Base-by-base conservation (phyloP, 768 basidiomycete genomes). In the Russula sp. region DNA sequence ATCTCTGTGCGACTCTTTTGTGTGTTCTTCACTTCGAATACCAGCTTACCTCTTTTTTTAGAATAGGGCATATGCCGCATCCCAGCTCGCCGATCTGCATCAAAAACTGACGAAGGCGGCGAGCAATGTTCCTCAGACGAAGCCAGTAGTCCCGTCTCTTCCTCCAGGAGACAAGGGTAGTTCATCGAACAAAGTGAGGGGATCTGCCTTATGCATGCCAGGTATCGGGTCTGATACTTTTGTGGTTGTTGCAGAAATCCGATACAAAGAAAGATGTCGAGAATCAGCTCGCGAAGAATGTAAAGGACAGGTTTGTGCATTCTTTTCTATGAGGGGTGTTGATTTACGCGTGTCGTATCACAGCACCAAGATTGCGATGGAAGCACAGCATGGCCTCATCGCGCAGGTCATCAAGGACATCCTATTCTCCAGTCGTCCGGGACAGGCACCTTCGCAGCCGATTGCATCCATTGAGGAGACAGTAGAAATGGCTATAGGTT, bases 51-150 rank as follows among this genome's bases (percentile, higher is more conserved):
- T 2, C 8, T 36, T 32, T 18, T 22, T n/a, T 8, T 67, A 99
- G 96, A 98, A 97, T 68, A 88, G 93, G 42, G 88, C 89, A 58
- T 98, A 98, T 72, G 88, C 93, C 3, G 93, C 93, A 0, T 88
- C 92, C 0, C 96, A 98, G 70, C 80, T 98, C 2, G 76, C 82
- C 20, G 97, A 98, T 75, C 75, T 98, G 39, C 89, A 93, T 58
- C 86, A 93, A 75, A 99, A 98, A 73, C 78, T 99, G 18, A 74
- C 81, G 2, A 90, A 86, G 68, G 88, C 88, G 3, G 85, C 87
- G 65, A 70, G 73, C 1, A 70, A 80, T 2, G 81, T 91, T 0
- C 68, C 76, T 1, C 78, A 72, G 35, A 87, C 90, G 5, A 82
- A 88, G 36, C 66, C 66, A 10, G 48, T 59, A 2, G 79, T 86